Percentiles rank a stretch among this genome's conserved stretches.
phyloP scores from a whole-genome alignment of 805 yeast species.

The Starmera dryadoides region DNA sequence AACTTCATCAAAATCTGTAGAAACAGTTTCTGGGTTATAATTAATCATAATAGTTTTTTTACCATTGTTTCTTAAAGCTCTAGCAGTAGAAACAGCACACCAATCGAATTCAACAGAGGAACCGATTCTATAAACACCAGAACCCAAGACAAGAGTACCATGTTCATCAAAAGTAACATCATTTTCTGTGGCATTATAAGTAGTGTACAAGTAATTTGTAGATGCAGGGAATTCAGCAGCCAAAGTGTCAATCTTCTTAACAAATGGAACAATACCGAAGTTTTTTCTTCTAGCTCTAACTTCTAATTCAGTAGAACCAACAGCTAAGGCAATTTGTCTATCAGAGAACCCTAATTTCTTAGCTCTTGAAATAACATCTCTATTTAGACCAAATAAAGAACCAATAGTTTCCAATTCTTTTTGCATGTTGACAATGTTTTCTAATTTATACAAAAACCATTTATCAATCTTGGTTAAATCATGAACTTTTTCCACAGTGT shows the following conservation, averaged over 20 bases:
- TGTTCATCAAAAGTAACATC: conserved; percentile 83
- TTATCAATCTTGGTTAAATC: conserved; percentile 89
- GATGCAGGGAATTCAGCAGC: conserved; percentile 99
- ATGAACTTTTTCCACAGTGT: conserved; percentile 87
- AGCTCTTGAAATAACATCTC: conserved; percentile 68
- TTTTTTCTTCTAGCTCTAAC: conserved; percentile 79
- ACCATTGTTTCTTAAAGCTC: conserved; percentile 84
- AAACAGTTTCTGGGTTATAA: conserved; percentile 97
- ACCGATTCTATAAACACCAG: conserved; percentile 99
- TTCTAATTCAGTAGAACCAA: conserved; percentile 66
- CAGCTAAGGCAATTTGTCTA: conserved; percentile 79
- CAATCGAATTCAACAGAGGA: conserved; percentile 98
- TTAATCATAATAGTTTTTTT: conserved; percentile 92
- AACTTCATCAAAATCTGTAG: conserved; percentile 97
- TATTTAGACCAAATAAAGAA: conserved; percentile 50
- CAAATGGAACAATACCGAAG: conserved; percentile 82
- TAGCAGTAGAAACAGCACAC: conserved; percentile 98
- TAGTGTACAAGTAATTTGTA: conserved; percentile 92
- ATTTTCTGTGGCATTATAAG: conserved; percentile 83
- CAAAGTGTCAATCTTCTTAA: conserved; percentile 92
- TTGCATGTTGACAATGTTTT: conserved; percentile 89
- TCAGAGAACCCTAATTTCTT: conserved; percentile 95
- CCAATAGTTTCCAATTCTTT: conserved; percentile 65
- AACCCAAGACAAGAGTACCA: conserved; percentile 92
- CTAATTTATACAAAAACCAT: conserved; percentile 91